Conservation (phyloP, 768 basidiomycete species). For the Pulveroboletus sp. region DNA sequence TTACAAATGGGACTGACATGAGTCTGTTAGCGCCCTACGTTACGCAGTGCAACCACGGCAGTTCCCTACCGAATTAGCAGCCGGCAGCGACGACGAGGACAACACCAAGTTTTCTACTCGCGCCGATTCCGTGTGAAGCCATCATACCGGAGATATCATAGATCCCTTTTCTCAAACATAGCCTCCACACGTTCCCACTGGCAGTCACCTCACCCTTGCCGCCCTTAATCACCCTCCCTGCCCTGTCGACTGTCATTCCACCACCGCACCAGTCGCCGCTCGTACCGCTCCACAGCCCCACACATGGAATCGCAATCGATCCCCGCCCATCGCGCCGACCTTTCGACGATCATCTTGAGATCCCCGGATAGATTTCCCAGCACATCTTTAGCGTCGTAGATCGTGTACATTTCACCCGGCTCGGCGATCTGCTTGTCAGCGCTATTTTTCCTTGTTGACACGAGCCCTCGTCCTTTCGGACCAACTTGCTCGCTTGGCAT, state of each 20-base stretch:
- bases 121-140: conserved; percentile 11
- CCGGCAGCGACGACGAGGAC: conserved; percentile 9
- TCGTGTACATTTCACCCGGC: conserved; percentile 60
- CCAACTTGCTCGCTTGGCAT: background rate
- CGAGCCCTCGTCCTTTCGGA: conserved; percentile 6
- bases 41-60: conserved; percentile 7
- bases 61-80: conserved; percentile 21
- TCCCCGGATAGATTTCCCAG: conserved; percentile 55
- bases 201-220: background rate
- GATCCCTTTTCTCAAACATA: conserved; percentile 2
- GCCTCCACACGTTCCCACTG: background rate
- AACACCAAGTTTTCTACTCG: conserved; percentile 1
- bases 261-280: conserved; percentile 58
- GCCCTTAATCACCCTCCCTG: conserved; percentile 18
- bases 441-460: conserved; percentile 8
- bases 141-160: background rate
- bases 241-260: conserved; percentile 33
- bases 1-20: conserved; percentile 35
- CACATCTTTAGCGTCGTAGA: conserved; percentile 68
- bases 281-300: conserved; percentile 60
- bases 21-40: conserved; percentile 4
- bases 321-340: conserved; percentile 55
- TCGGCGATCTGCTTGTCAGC: conserved; percentile 22
- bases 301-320: conserved; percentile 51
- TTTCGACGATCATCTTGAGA: conserved; percentile 48